phyloP scores from a whole-genome alignment of 148 eudicot species.

The Vaccinium myrtillus region DNA sequence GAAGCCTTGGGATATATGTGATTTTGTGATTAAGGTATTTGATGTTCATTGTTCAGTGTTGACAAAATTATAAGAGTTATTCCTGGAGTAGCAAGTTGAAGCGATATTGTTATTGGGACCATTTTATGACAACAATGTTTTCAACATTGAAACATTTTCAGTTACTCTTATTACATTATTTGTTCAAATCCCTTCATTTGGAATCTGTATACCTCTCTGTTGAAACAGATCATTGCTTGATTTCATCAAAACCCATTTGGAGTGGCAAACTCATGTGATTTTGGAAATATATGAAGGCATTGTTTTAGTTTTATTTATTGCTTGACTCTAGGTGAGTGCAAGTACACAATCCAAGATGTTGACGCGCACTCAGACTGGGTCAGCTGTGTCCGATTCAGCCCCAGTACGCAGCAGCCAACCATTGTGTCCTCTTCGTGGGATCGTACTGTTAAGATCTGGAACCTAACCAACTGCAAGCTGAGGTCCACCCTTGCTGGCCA shows the following conservation, averaged over 20 bases:
- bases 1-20: background rate
- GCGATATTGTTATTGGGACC: background rate
- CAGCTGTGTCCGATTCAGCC: slow-evolving; percentile 84
- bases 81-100: background rate
- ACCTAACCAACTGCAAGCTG: slow-evolving; percentile 72
- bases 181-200: background rate
- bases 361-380: slow-evolving; percentile 85
- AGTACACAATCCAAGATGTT: slow-evolving; percentile 77
- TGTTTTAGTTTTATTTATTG: background rate
- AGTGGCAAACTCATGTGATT: background rate
- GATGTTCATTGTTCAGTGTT: background rate
- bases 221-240: background rate
- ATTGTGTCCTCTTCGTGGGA: slow-evolving; percentile 93
- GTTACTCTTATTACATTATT: background rate
- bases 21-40: background rate
- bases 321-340: slow-evolving; percentile 54
- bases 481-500: slow-evolving; percentile 73
- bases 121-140: background rate
- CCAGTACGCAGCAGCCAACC: slow-evolving; percentile 57
- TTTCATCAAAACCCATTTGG: background rate
- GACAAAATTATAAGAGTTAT: no score
- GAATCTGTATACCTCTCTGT: background rate
- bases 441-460: slow-evolving; percentile 82
- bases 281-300: background rate
- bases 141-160: background rate